Base-by-base conservation (phyloP, 2,329 filamentous ascomycete genomes). In the Fusarium guadeloupense region DNA sequence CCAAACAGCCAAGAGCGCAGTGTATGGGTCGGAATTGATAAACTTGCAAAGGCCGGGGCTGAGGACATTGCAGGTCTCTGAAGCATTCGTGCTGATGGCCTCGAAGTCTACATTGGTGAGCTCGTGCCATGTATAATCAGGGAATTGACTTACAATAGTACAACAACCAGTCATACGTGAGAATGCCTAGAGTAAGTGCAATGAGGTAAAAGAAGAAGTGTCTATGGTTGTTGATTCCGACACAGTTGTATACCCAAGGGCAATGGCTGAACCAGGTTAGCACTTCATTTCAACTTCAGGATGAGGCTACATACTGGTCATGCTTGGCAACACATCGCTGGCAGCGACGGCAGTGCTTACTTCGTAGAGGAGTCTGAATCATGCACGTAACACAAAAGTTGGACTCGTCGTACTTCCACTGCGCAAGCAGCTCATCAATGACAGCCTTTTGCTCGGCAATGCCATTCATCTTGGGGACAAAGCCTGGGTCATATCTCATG, bases 211-310 rank as follows among this genome's bases (percentile, higher is more conserved):
- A 80, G 71, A 97, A 90, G 76, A 99, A 99, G 68, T 97, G 93
- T 13, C 95, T 89, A 71, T 98, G 91, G 74, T 98, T 99, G 79
- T 98, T 98, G 62, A 95, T 86, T 37, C 92, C 95, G 35, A 99
- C 86, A 70, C 95, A 99, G 76, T 97, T 98, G 77, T 96, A 91
- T 20, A 98, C 91, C 95, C 95, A 99, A 0, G 95, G 95, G 71
- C 95, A 99, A 73, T 99, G 95, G 72, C 92, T 96, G 51, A 25
- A 16, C 10, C 13, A 6, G 49, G 76, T 69, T 74, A 72, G 62
- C 16, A 43, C 39, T 17, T 12, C 9, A 1, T 9, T 31, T 33
- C 10, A 10, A 14, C 6, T n/a, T 4, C 3, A 4, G 16, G 10
- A 19, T 6, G 16, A 12, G 14, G 9, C 9, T 20, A 65, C 91